These are phyloP conservation scores for Trypanosomatidae sp. DNA, from an alignment of 208 protist genomes.

Conservation along the genomic window DNA sequence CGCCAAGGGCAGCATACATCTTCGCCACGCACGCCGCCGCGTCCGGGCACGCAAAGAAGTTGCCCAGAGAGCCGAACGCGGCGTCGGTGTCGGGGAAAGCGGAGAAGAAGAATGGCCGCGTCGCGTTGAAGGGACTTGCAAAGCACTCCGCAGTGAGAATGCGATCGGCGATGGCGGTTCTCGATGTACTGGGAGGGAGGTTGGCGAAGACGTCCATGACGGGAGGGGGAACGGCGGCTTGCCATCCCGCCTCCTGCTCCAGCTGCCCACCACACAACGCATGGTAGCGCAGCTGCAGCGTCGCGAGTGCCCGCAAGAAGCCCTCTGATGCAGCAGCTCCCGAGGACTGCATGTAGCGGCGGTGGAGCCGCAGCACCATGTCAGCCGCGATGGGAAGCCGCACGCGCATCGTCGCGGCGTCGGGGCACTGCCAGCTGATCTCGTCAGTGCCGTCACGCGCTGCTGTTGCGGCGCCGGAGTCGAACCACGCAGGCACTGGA, in stretches of 20 bases:
- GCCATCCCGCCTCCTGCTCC: constrained; percentile 39
- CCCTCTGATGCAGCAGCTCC: background rate
- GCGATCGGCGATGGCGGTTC: background rate
- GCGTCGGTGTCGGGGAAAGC: constrained; percentile 39
- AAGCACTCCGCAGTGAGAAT: constrained; percentile 36
- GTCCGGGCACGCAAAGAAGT: constrained; percentile 33
- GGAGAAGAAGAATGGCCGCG: constrained; percentile 36
- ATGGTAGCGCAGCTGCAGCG: constrained; percentile 37
- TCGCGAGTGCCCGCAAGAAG: constrained; percentile 27
- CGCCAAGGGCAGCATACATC: background rate
- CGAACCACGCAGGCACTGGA: no score
- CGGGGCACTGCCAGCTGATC: no score
- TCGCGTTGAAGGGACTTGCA: constrained; percentile 47
- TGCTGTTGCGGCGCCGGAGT: no score
- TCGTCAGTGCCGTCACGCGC: no score
- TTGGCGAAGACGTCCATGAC: constrained; percentile 38
- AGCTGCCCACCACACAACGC: constrained; percentile 25
- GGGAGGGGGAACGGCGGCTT: constrained; percentile 28
- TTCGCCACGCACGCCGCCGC: constrained; percentile 10
- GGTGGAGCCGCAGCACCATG: constrained; percentile 5
- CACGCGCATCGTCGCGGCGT: no score
- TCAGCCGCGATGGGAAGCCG: no score
- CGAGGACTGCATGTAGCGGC: background rate
- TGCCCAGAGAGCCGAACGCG: constrained; percentile 41
- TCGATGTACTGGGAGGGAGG: no score